phyloP scores from a whole-genome alignment of 2,329 filamentous ascomycete genomes.

The Ceratocystis smalleyi region DNA sequence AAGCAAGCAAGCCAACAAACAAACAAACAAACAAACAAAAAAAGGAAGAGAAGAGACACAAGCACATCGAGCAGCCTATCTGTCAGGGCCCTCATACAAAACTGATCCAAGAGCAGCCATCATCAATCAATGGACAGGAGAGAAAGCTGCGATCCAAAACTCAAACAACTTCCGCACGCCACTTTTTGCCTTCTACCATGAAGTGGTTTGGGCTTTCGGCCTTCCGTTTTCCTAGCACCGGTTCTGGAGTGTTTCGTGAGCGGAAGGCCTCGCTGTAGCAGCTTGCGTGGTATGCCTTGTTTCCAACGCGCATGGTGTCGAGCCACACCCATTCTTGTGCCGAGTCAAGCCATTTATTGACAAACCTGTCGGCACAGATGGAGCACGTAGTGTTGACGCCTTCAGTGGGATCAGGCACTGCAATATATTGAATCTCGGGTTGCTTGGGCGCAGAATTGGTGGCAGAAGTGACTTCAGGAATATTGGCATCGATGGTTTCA shows the following conservation, averaged over 20 bases:
- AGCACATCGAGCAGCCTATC: neutral
- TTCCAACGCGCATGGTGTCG: slow-evolving; percentile 65
- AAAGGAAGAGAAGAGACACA: neutral
- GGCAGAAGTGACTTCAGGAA: slow-evolving; percentile 24
- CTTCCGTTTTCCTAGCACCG: slow-evolving; percentile 58
- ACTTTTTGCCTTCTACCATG: slow-evolving; percentile 16
- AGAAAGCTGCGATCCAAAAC: neutral
- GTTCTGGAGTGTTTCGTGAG: slow-evolving; percentile 40
- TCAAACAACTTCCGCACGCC: slow-evolving; percentile 14
- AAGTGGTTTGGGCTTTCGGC: slow-evolving; percentile 29
- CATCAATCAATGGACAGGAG: neutral
- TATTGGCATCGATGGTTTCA: slow-evolving; percentile 58
- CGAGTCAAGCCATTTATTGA: slow-evolving; percentile 81
- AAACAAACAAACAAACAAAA: too few species aligned
- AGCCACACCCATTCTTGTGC: slow-evolving; percentile 96
- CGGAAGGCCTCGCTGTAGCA: slow-evolving; percentile 73
- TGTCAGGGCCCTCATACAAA: neutral
- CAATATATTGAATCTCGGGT: slow-evolving; percentile 54
- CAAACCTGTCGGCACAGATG: slow-evolving; percentile 90
- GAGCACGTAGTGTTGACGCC: slow-evolving; percentile 68
- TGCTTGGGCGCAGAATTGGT: slow-evolving; percentile 32
- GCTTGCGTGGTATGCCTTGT: slow-evolving; percentile 73
- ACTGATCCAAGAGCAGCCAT: neutral
- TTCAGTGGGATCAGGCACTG: slow-evolving; percentile 63
- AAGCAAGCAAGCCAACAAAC: neutral